A percentile compares a stretch with the other conserved stretches of the same genome.
Evolutionary conservation across 441 rosid species (phyloP).

Genomic region (Croton laevigatus): DNA sequence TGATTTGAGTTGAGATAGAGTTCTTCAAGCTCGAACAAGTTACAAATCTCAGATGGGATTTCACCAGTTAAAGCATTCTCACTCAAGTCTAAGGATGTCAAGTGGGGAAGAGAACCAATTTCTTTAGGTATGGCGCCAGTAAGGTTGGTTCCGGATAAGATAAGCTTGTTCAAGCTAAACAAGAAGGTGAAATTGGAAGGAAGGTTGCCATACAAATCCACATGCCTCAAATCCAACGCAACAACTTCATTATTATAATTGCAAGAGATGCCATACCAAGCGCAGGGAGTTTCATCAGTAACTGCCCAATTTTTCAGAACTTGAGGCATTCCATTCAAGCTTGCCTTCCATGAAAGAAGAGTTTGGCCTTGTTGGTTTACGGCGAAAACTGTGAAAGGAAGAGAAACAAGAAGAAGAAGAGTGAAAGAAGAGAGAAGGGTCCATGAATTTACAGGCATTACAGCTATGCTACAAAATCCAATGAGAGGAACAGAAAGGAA

Average conservation of each 20-base stretch:
- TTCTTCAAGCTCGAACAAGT: slow-evolving; percentile 38
- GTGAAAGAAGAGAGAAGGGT: slow-evolving; percentile 28
- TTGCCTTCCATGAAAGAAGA: slow-evolving; percentile 57
- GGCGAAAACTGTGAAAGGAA: slow-evolving; percentile 26
- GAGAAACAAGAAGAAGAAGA: slow-evolving; percentile 26
- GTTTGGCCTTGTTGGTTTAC: slow-evolving; percentile 53
- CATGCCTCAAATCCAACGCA: slow-evolving; percentile 43
- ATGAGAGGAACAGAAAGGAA: slow-evolving; percentile 30
- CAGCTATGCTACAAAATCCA: slow-evolving; percentile 45
- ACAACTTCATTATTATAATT: slow-evolving; percentile 33
- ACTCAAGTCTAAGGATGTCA: slow-evolving; percentile 50
- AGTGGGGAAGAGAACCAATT: slow-evolving; percentile 37
- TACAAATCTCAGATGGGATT: slow-evolving; percentile 53
- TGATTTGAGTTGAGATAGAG: slow-evolving; percentile 53
- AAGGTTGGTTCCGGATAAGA: slow-evolving; percentile 54
- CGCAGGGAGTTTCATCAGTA: slow-evolving; percentile 41
- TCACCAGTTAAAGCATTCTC: slow-evolving; percentile 55
- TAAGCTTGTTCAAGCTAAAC: slow-evolving; percentile 45
- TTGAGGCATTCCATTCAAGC: slow-evolving; percentile 40
- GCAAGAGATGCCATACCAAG: slow-evolving; percentile 56
- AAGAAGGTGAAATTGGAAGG: slow-evolving; percentile 47
- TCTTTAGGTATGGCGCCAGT: slow-evolving; percentile 53
- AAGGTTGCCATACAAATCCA: slow-evolving; percentile 46
- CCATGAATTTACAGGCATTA: slow-evolving; percentile 64
- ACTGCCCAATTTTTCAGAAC: slow-evolving; percentile 43